Evolutionary conservation across 2,329 filamentous ascomycete species (phyloP).

Genomic region (Diaporthe amygdali): DNA sequence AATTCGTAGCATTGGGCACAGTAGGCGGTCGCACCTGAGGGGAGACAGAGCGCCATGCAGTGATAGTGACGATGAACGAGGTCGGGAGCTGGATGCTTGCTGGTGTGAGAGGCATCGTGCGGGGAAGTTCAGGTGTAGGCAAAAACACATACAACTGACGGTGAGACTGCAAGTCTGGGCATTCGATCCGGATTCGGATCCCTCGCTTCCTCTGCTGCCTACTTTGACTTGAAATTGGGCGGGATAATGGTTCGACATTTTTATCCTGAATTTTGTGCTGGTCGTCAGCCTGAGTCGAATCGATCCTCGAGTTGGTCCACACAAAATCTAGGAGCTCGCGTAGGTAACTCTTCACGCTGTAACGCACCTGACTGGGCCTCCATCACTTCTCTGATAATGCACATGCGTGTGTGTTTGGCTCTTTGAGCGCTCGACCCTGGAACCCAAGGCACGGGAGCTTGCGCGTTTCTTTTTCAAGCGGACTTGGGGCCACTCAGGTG

Average conservation of each 20-base stretch:
- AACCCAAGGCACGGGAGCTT: no score
- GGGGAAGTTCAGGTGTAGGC: neutral
- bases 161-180: neutral
- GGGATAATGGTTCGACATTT: neutral
- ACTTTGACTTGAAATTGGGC: neutral
- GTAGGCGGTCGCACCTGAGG: neutral
- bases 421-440: neutral
- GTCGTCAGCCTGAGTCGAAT: neutral
- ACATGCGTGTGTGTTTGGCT: neutral
- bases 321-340: neutral
- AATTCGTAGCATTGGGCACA: neutral
- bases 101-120: neutral
- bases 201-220: neutral
- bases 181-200: neutral
- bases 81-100: neutral
- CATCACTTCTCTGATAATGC: neutral
- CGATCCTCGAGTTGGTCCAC: neutral
- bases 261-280: neutral
- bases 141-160: neutral
- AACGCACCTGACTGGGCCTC: neutral
- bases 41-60: neutral
- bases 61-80: neutral
- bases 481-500: neutral
- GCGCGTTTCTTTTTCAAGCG: no score
- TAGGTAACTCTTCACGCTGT: no score